Evolutionary conservation across 345 rosid species (phyloP).

Genomic region (Passiflora organensis): DNA sequence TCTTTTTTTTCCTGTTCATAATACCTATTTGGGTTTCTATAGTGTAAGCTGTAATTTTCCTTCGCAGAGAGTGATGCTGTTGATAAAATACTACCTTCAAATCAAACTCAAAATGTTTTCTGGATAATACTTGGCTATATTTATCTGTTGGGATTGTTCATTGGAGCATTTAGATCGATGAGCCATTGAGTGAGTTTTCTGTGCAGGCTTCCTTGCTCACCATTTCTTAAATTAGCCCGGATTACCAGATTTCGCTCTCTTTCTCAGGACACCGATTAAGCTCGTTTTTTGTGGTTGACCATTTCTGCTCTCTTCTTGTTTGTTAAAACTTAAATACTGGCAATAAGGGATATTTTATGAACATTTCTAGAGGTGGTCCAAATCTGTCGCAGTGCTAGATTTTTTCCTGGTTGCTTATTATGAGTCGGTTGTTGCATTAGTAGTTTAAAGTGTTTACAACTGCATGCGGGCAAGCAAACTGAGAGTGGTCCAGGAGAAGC

Average conservation of each 20-base stretch:
- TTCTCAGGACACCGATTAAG: background rate
- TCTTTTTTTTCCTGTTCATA: background rate
- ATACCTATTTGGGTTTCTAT: background rate
- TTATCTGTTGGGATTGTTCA: background rate
- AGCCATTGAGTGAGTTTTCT: background rate
- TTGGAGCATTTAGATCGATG: background rate
- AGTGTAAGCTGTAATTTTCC: background rate
- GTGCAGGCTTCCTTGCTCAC: background rate
- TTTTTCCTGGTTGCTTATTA: background rate
- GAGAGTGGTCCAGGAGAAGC: too few species aligned
- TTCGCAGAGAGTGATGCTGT: background rate
- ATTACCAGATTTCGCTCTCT: background rate
- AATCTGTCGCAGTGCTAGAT: background rate
- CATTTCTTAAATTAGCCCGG: too few species aligned
- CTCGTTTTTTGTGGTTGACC: background rate
- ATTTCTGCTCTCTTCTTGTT: background rate
- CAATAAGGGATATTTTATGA: background rate
- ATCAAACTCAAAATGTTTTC: background rate
- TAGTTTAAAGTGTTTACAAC: too few species aligned
- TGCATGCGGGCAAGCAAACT: background rate
- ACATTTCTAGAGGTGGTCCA: slow-evolving; percentile 1
- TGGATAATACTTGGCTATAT: background rate
- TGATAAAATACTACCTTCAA: background rate
- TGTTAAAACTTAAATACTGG: background rate
- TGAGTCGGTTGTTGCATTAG: background rate